A percentile compares a stretch with the other conserved stretches of the same genome.
Evolutionary conservation across 768 basidiomycete genomes (phyloP).

Genomic region (Tricholoma matsutake): DNA sequence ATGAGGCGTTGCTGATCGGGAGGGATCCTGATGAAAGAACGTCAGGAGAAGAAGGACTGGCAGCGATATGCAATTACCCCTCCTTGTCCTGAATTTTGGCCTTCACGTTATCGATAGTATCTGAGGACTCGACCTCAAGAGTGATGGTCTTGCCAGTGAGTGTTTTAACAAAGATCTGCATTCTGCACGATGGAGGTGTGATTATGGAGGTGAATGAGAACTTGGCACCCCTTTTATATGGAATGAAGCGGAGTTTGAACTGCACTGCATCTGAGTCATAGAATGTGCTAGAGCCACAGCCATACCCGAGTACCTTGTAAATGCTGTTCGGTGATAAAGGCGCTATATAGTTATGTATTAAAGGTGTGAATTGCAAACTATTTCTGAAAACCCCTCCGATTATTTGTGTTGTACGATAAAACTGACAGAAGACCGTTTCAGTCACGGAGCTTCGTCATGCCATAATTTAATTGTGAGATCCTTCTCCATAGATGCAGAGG

Average conservation of each 20-base stretch:
- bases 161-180: constrained; percentile 52
- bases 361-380: too few relatives aligned
- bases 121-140: constrained; percentile 68
- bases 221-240: constrained; percentile 25
- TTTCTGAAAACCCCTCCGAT: too few relatives aligned
- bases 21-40: constrained; percentile 46
- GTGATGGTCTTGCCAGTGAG: constrained; percentile 78
- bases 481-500: constrained; percentile 88
- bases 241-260: constrained; percentile 36
- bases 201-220: neutral
- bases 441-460: constrained; percentile 43
- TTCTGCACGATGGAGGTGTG: constrained; percentile 16
- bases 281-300: neutral
- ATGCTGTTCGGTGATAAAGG: too few relatives aligned
- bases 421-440: neutral
- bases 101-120: constrained; percentile 71
- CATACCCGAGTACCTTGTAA: too few relatives aligned
- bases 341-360: too few relatives aligned
- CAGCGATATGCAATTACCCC: constrained; percentile 43
- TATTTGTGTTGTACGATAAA: too few relatives aligned
- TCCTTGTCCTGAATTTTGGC: constrained; percentile 91
- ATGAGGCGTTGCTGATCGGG: constrained; percentile 79
- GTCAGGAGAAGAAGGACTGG: constrained; percentile 1
- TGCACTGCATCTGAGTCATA: constrained; percentile 17
- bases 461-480: constrained; percentile 84